Conservation (phyloP, 768 basidiomycete species). For the Mycena pura region DNA sequence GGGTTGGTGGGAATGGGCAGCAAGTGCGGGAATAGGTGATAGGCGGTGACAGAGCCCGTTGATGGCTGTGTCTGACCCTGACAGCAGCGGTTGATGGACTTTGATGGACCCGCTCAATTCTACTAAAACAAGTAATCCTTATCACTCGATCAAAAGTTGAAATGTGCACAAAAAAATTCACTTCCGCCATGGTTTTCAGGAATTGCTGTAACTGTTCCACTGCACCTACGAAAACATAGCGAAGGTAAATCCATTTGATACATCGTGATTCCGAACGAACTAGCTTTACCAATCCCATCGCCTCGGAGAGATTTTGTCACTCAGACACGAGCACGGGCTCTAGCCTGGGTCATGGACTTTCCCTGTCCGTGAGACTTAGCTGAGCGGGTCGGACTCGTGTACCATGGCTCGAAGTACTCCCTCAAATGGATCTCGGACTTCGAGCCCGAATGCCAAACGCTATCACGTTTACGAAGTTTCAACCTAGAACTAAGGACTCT, state of each 20-base stretch:
- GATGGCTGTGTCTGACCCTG: no score
- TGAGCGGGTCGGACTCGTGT: background rate
- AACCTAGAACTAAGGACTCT: background rate
- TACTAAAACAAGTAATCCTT: no score
- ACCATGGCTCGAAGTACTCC: background rate
- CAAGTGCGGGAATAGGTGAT: no score
- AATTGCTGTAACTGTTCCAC: background rate
- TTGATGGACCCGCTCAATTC: no score
- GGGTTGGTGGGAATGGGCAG: no score
- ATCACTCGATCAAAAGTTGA: no score
- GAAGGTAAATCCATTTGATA: background rate
- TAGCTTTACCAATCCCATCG: background rate
- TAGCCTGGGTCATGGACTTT: background rate
- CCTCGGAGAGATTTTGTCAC: background rate
- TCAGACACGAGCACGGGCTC: background rate
- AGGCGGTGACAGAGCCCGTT: no score
- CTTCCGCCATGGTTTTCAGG: no score
- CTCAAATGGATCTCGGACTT: background rate
- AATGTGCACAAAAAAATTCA: no score
- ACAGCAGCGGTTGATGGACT: no score
- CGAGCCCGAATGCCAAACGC: background rate
- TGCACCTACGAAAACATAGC: background rate
- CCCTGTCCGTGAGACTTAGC: background rate
- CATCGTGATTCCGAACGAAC: background rate
- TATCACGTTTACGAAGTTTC: background rate